These are phyloP conservation scores for Micractinium conductrix DNA, from an alignment of 139 green algal genomes.

Conservation along the genomic window DNA sequence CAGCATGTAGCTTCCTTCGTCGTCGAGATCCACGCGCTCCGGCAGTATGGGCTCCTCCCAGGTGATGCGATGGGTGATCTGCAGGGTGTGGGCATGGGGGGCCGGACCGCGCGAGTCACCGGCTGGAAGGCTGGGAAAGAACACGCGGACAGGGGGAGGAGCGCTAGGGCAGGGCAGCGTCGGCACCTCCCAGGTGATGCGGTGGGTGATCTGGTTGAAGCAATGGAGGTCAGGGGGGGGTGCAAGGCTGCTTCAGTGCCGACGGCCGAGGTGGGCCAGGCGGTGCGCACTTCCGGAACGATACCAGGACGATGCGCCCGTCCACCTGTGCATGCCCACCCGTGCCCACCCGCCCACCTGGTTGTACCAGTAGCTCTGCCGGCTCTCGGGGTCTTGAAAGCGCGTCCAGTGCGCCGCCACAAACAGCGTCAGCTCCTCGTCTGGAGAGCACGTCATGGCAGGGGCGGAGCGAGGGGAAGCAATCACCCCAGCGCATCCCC, in stretches of 20 bases:
- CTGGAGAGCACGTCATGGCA: not conserved
- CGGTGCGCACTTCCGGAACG: too few relatives aligned
- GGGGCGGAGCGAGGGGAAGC: not conserved
- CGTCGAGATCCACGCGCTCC: slow-evolving; percentile 28
- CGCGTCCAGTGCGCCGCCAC: slow-evolving; percentile 44
- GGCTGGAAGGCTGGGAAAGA: too few relatives aligned
- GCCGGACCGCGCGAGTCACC: too few relatives aligned
- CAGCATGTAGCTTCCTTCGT: slow-evolving; percentile 33
- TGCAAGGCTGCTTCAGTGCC: too few relatives aligned
- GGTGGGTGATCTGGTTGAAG: not conserved
- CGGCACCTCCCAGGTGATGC: slow-evolving; percentile 31
- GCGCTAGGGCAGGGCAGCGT: not conserved
- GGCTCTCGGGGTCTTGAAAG: slow-evolving; percentile 19
- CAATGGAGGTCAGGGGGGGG: too few relatives aligned
- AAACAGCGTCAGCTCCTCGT: slow-evolving; percentile 51
- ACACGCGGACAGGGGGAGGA: not conserved
- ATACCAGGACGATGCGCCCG: too few relatives aligned
- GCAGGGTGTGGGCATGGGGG: not conserved
- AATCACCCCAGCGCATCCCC: too few relatives aligned
- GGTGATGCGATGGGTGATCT: slow-evolving; percentile 30
- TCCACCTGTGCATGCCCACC: too few relatives aligned
- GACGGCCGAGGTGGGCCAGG: too few relatives aligned
- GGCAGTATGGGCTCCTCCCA: slow-evolving; percentile 34
- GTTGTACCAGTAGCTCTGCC: slow-evolving; percentile 39
- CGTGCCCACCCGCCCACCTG: too few relatives aligned